Percentiles rank a stretch among this genome's conserved stretches.
These are phyloP conservation scores for Dipteronia dyeriana DNA, from an alignment of 345 rosid genomes.

Conservation along the genomic window DNA sequence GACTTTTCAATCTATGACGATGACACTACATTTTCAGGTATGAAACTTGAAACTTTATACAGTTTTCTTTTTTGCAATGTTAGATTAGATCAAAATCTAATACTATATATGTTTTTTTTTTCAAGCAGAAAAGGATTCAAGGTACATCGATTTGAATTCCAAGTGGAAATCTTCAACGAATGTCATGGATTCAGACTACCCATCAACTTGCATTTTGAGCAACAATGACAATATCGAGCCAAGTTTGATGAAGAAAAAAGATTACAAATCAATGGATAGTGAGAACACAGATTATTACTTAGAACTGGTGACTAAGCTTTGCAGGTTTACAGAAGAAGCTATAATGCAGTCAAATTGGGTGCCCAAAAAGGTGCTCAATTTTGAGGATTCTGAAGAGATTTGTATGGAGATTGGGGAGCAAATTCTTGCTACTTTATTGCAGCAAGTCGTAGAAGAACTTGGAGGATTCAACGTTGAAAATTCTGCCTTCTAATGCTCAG, in stretches of 20 bases:
- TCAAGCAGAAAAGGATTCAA: conserved; percentile 4
- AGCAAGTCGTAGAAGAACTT: conserved; percentile 42
- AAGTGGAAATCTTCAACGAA: conserved; percentile 21
- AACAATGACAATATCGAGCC: not conserved
- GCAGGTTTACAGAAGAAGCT: conserved; percentile 48
- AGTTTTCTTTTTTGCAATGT: not conserved
- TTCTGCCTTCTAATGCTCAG: not conserved
- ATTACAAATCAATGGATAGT: not conserved
- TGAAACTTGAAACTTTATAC: not conserved
- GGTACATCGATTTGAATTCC: conserved; percentile 15
- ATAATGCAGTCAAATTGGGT: conserved; percentile 46
- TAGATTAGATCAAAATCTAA: not conserved
- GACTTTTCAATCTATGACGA: conserved; percentile 37
- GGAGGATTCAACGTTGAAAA: conserved; percentile 32
- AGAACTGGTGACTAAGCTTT: conserved; percentile 42
- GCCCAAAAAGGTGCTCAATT: conserved; percentile 24
- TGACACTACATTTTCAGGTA: conserved; percentile 38
- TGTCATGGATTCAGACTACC: not conserved
- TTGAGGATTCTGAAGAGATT: conserved; percentile 47
- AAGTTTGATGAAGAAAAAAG: conserved; percentile 4
- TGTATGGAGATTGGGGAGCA: conserved; percentile 50
- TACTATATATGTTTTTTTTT: not conserved
- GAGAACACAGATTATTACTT: conserved; percentile 32
- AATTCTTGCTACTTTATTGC: conserved; percentile 41
- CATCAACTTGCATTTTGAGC: not conserved